Evolutionary conservation across 257 asterid genomes (phyloP).

Genomic region (Solanum ossicruentum): DNA sequence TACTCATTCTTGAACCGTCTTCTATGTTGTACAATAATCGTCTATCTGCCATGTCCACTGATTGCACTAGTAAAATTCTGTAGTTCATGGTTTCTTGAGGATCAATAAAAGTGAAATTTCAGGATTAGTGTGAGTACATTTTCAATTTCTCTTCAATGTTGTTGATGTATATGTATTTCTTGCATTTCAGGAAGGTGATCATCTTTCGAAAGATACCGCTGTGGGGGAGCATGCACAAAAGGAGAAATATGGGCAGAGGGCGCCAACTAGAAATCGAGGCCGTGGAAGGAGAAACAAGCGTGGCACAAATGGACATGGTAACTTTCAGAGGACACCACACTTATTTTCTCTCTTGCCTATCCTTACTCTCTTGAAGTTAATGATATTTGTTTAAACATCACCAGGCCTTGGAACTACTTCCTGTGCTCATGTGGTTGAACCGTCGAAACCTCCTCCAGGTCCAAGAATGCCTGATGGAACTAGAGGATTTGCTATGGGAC

Average conservation of each 20-base stretch:
- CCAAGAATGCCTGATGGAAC: constrained; percentile 99
- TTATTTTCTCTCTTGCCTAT: not conserved
- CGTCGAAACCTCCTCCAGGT: constrained; percentile 90
- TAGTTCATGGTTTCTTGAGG: not conserved
- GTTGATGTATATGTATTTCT: not conserved
- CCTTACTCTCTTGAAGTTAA: not conserved
- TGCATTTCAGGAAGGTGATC: constrained; percentile 41
- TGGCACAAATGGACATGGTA: constrained; percentile 67
- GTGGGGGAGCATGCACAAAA: constrained; percentile 32
- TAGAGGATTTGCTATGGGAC: constrained; percentile 75
- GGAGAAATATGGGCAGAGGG: constrained; percentile 48
- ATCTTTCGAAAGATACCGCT: constrained; percentile 29
- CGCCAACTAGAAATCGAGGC: constrained; percentile 29
- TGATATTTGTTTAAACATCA: not conserved
- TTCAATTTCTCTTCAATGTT: not conserved
- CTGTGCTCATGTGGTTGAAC: constrained; percentile 37
- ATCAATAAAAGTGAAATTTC: not conserved
- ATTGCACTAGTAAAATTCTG: not conserved
- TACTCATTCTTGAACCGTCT: not conserved
- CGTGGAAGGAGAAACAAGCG: constrained; percentile 76
- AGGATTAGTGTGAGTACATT: not conserved
- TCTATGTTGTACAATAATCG: not conserved
- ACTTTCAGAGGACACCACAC: not conserved
- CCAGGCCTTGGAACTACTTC: constrained; percentile 51
- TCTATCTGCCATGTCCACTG: not conserved